Percentiles rank a stretch among this genome's conserved stretches.
Conservation (phyloP, 768 basidiomycete species). For the Auricularia sp. region DNA sequence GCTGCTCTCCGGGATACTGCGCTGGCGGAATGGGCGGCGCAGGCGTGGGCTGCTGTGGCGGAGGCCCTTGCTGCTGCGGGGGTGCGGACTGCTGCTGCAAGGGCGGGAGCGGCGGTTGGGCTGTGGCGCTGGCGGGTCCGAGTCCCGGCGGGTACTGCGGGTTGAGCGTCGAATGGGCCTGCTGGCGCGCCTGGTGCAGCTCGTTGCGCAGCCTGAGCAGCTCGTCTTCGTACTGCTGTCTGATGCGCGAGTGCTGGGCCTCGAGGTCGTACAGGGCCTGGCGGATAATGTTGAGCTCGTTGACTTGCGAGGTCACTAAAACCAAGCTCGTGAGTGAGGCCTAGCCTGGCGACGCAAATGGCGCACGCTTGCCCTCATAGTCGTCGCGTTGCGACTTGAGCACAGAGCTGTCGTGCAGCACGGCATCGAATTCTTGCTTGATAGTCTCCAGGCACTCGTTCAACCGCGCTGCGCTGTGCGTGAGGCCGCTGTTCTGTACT, state of each 20-base stretch:
- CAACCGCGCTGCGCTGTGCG: constrained; percentile 37
- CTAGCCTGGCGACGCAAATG: constrained; percentile 31
- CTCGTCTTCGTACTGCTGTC: constrained; percentile 82
- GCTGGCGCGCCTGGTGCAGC: constrained; percentile 40
- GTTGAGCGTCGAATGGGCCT: constrained; percentile 6
- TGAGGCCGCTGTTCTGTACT: constrained; percentile 19
- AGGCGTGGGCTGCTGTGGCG: constrained; percentile 11
- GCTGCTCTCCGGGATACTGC: constrained; percentile 6
- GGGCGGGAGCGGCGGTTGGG: constrained; percentile 5
- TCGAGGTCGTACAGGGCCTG: constrained; percentile 90
- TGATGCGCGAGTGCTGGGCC: constrained; percentile 72
- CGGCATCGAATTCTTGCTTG: constrained; percentile 71
- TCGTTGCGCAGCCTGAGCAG: constrained; percentile 61
- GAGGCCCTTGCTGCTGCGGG: neutral
- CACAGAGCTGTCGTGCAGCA: constrained; percentile 55
- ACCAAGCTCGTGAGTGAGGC: neutral
- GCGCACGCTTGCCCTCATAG: constrained; percentile 77
- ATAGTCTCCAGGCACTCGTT: constrained; percentile 75
- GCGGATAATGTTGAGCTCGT: constrained; percentile 82
- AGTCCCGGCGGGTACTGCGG: constrained; percentile 17
- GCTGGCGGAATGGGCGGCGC: constrained; percentile 7
- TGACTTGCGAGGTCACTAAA: constrained; percentile 70
- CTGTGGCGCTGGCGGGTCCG: constrained; percentile 17
- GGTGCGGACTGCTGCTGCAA: neutral
- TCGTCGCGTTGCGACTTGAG: constrained; percentile 78